A percentile compares a stretch with the other conserved stretches of the same genome.
These are phyloP conservation scores for Pythium volutum DNA, from an alignment of 352 stramenopile genomes.

Conservation along the genomic window DNA sequence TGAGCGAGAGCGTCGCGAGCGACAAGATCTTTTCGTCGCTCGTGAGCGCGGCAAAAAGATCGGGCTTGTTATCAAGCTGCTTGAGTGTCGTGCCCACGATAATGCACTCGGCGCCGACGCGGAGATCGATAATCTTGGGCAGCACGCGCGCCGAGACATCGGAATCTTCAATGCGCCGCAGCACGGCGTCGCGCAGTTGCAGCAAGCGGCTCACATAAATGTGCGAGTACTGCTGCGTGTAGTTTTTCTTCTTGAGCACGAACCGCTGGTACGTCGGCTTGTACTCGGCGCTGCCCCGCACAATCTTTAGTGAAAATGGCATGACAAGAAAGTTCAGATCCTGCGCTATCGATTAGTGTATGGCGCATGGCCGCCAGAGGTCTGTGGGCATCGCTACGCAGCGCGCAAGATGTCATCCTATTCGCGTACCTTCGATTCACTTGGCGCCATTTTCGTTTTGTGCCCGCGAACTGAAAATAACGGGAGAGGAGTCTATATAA, in stretches of 20 bases:
- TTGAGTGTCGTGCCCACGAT: slow-evolving; percentile 87
- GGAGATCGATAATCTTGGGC: slow-evolving; percentile 77
- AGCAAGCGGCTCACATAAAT: slow-evolving; percentile 86
- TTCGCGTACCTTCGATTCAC: slow-evolving; percentile 12
- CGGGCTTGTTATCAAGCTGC: slow-evolving; percentile 64
- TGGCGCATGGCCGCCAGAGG: neutral
- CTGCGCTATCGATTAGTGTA: slow-evolving; percentile 1
- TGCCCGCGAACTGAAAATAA: slow-evolving; percentile 15
- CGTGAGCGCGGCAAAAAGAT: slow-evolving; percentile 77
- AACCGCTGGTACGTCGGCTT: slow-evolving; percentile 65
- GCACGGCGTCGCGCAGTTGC: slow-evolving; percentile 61
- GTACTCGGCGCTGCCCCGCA: slow-evolving; percentile 42
- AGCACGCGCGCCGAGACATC: slow-evolving; percentile 34
- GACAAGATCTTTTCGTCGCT: slow-evolving; percentile 52
- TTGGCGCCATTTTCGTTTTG: slow-evolving; percentile 26
- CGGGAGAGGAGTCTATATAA: slow-evolving; percentile 5
- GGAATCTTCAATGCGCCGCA: slow-evolving; percentile 39
- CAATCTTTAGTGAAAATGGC: slow-evolving; percentile 27
- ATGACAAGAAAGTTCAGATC: slow-evolving; percentile 14
- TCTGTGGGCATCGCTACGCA: neutral
- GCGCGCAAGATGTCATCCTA: neutral
- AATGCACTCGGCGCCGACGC: slow-evolving; percentile 57
- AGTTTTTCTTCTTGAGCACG: slow-evolving; percentile 82
- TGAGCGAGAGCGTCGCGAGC: slow-evolving; percentile 30
- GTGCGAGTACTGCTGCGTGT: slow-evolving; percentile 88